Percentiles rank a stretch among this genome's conserved stretches.
These are phyloP conservation scores for Penicillium corylophilum DNA, from an alignment of 2,329 filamentous ascomycete genomes.

Conservation along the genomic window DNA sequence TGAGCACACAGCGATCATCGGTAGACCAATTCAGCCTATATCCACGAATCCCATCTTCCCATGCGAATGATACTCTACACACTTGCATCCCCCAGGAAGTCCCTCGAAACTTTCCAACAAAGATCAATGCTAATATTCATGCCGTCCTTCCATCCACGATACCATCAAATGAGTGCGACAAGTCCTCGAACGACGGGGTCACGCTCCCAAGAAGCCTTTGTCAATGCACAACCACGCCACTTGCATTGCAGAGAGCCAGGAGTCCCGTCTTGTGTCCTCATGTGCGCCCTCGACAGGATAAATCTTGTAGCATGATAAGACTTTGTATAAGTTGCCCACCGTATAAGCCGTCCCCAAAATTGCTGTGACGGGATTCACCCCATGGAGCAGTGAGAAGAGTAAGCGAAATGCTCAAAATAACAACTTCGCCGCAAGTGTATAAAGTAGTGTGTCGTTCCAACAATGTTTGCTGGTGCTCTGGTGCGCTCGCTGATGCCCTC, in stretches of 20 bases:
- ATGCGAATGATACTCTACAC: neutral
- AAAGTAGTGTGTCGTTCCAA: slow-evolving; percentile 10
- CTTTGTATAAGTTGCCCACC: neutral
- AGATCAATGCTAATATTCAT: neutral
- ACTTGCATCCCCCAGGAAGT: neutral
- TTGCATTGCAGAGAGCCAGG: slow-evolving; percentile 4
- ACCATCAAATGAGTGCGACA: slow-evolving; percentile 9
- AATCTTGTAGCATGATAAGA: neutral
- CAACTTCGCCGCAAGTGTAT: neutral
- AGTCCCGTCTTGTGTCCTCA: slow-evolving; percentile 7
- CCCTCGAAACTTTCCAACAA: neutral
- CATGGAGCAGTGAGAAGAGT: slow-evolving; percentile 10
- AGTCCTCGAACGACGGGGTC: slow-evolving; percentile 12
- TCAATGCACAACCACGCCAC: slow-evolving; percentile 5
- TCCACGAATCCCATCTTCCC: neutral
- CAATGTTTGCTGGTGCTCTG: slow-evolving; percentile 45
- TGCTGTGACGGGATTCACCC: slow-evolving; percentile 21
- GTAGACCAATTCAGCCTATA: slow-evolving; percentile 1
- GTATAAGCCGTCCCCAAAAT: neutral
- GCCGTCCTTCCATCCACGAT: slow-evolving; percentile 2
- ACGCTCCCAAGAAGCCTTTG: slow-evolving; percentile 1
- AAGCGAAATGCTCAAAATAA: slow-evolving; percentile 3
- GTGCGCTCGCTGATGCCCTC: slow-evolving; percentile 54
- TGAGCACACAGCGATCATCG: slow-evolving; percentile 59
- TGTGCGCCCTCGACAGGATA: slow-evolving; percentile 5